Base-by-base conservation (phyloP, 495 filamentous ascomycete genomes). In the Penicillium lagena region DNA sequence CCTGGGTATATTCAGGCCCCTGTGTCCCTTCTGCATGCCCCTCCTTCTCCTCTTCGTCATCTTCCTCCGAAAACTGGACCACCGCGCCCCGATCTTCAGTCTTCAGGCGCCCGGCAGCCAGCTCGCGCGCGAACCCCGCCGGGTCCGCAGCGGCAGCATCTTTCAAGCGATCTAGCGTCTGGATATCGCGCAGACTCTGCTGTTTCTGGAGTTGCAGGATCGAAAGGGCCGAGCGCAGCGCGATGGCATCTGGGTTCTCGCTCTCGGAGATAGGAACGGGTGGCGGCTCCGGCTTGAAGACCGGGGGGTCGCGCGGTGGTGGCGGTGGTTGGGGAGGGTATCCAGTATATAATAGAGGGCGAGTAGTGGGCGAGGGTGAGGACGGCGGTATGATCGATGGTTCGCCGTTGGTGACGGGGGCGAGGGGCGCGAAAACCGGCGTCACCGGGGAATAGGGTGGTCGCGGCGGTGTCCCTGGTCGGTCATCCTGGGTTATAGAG, bases 181-280 rank as follows among this genome's bases (percentile, higher is more conserved):
- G 71, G 35, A 95, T 79, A 61, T 95, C 89, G 13, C 73, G 71
- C n/a, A 78, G 57, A 12, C 83, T 82, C 59, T 86, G 86, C 49
- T 82, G 76, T 37, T 83, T 84, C 65, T 96, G 90, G 36, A 93
- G 66, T 67, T 91, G 87, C 29, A 96, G 70, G 37, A 94, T 82
- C 4, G 83, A 80, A 51, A 95, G 86, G 4, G 89, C 84, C 14
- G 83, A 82, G 32, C 82, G 79, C 27, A 96, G 71, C 4, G 90
- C 90, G 15, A 94, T 82, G 1, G 82, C 88, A 68, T 96, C 90
- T 5, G 87, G 80, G 53, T 94, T 94, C 39, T 79, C 72, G 50
- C 81, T 82, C 60, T 89, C 83, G 43, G 79, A 78, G 54, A 95
- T 81, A 9, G 88, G 83, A 10, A 79, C 70, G 1, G 83, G 68